Base-by-base conservation (phyloP, 306 rosid genomes). In the Corylus heterophylla region DNA sequence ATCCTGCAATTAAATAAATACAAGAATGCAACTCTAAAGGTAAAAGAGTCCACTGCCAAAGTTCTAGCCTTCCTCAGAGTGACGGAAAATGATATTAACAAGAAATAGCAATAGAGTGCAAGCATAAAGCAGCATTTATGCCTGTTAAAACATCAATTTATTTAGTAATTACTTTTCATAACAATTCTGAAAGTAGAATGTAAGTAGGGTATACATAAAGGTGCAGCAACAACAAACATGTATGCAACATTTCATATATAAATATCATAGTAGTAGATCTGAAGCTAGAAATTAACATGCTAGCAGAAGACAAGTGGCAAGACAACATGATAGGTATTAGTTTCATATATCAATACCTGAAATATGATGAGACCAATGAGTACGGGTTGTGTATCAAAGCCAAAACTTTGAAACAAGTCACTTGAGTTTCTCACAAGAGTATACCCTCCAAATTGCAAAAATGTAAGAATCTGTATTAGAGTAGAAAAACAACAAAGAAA, bases 361-460 rank as follows among this genome's bases (percentile, higher is more conserved):
- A 95, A 95, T 82, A 95, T 80, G 81, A 95, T 84, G 75, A 95
- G 94, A 83, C 99, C 96, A 85, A 88, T 93, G 71, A 93, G 97
- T 68, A 95, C 99, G 31, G 99, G 98, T 79, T 92, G 97, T 42
- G 97, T 86, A 68, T 95, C 96, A 77, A 95, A 95, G 78, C 98
- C 98, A 69, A 95, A 94, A 89, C 98, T 92, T 75, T 69, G 90
- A 81, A 87, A 95, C 76, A 95, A 85, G 84, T 93, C 90, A 31
- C 80, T 88, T 51, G 98, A 93, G 88, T 95, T 95, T 80, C 99
- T 88, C 84, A 95, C 99, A 48, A 93, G 89, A 37, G 99, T 90
- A 83, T 91, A 95, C 56, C 99, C 99, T 64, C 99, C 99, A 85
- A 95, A 95, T 90, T 95, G 99, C 89, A 93, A 69, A 78, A 95